Percentiles rank a stretch among this genome's conserved stretches.
Evolutionary conservation across 768 basidiomycete genomes (phyloP).

Genomic region (Podaxis pistillaris): DNA sequence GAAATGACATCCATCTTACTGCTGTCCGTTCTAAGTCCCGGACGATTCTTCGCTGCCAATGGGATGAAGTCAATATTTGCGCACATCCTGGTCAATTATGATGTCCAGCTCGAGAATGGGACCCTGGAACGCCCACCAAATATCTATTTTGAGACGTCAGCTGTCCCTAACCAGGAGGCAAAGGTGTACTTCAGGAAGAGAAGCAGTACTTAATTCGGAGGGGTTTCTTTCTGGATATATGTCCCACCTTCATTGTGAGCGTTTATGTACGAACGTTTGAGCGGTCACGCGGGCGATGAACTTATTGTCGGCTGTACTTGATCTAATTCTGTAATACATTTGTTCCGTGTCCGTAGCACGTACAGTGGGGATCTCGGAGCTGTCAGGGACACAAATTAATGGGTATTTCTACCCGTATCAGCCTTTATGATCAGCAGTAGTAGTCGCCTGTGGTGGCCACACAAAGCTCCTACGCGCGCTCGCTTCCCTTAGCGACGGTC

Average conservation of each 20-base stretch:
- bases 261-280: no score
- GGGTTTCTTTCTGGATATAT: background rate
- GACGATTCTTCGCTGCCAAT: conserved; percentile 39
- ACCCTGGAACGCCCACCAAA: conserved; percentile 2
- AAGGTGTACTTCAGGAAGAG: conserved; percentile 8
- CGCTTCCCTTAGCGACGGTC: no score
- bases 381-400: no score
- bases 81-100: conserved; percentile 36
- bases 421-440: no score
- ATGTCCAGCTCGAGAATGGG: conserved; percentile 26
- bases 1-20: background rate
- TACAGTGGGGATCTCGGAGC: no score
- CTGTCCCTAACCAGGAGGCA: conserved; percentile 5
- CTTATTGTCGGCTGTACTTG: no score
- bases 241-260: background rate
- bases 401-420: no score
- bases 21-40: conserved; percentile 26
- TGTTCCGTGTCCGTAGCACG: no score
- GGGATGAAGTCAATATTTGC: conserved; percentile 38
- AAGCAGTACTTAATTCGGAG: background rate
- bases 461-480: no score
- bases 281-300: no score
- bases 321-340: no score
- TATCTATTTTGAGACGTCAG: background rate
- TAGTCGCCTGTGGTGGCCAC: no score